Evolutionary conservation across 495 filamentous ascomycete genomes (phyloP).

Genomic region (Lasiosphaeria ovina): DNA sequence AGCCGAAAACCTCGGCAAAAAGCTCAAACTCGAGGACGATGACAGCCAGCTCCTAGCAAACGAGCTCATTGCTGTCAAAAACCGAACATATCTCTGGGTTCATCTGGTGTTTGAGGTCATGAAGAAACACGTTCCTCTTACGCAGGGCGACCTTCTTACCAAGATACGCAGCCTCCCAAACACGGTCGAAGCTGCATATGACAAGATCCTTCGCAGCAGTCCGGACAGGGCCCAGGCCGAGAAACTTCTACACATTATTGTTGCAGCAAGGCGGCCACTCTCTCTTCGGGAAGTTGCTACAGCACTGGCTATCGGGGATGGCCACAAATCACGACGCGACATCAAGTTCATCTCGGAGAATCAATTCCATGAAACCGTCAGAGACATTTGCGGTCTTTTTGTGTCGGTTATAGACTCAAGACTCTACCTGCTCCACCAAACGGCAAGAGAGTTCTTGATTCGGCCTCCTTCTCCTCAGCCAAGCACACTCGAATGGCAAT

Average conservation of each 20-base stretch:
- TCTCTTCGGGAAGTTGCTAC: neutral
- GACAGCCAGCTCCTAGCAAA: constrained; percentile 5
- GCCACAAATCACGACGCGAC: neutral
- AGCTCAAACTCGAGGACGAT: neutral
- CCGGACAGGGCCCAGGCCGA: neutral
- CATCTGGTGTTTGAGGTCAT: constrained; percentile 12
- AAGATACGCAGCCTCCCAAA: constrained; percentile 1
- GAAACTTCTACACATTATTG: constrained; percentile 7
- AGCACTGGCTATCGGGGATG: neutral
- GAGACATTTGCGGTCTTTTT: constrained; percentile 5
- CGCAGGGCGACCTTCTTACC: neutral
- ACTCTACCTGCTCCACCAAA: constrained; percentile 7
- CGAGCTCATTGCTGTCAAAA: neutral
- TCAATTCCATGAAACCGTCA: neutral
- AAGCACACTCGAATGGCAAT: neutral
- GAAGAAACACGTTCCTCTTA: neutral
- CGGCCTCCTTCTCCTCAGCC: neutral
- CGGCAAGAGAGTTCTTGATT: constrained; percentile 6
- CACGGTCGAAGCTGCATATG: constrained; percentile 5
- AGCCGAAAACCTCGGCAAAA: neutral
- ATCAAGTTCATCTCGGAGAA: neutral
- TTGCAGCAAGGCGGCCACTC: neutral
- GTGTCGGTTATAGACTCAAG: constrained; percentile 1
- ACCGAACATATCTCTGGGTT: constrained; percentile 21
- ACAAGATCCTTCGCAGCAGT: constrained; percentile 2